Base-by-base conservation (phyloP, 2,329 filamentous ascomycete species). In the Chrysoporthe austroafricana region DNA sequence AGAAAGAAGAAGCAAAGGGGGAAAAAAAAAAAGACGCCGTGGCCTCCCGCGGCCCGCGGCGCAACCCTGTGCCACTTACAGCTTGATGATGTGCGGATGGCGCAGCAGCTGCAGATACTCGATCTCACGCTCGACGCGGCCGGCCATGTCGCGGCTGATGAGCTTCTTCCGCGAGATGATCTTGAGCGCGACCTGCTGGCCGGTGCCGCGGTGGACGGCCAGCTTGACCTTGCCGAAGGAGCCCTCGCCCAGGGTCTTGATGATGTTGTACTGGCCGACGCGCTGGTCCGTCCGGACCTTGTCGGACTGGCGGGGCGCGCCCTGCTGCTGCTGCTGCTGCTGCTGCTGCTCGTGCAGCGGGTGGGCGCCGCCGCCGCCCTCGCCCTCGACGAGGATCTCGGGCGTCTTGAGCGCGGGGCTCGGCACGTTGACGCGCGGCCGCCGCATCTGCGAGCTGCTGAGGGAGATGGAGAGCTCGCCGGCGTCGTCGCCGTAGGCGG, bases 221-320 rank as follows among this genome's bases (percentile, higher is more conserved):
- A 99, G 88, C 84, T 98, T 98, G 78, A 99, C 96, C 83, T 99
- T 99, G 74, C 96, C 96, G 78, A 99, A 99, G 2, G 94, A 97
- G 59, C 96, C 96, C 81, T 99, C 96, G 66, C 96, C 96, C 16
- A 99, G 86, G 18, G 95, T 97, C 78, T 90, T 91, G 73, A 97
- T 85, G 67, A 97, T 90, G 74, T 91, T 92, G 83, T 99, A 99
- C 79, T 94, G 92, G 72, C 94, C 94, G 75, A 98, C 89, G 72
- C 95, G 90, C 82, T 95, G 91, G 82, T 92, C 93, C 71, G 89
- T 87, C 81, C 86, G 90, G 82, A 79, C 77, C 76, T 82, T 84
- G 67, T 85, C 79, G 66, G 76, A 77, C 48, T 72, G 71, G 39
- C 74, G 74, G 26, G 62, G 61, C 39, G 46, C 26, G 26, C 2